Base-by-base conservation (phyloP, 2,329 filamentous ascomycete species). In the Cladophialophora immunda region DNA sequence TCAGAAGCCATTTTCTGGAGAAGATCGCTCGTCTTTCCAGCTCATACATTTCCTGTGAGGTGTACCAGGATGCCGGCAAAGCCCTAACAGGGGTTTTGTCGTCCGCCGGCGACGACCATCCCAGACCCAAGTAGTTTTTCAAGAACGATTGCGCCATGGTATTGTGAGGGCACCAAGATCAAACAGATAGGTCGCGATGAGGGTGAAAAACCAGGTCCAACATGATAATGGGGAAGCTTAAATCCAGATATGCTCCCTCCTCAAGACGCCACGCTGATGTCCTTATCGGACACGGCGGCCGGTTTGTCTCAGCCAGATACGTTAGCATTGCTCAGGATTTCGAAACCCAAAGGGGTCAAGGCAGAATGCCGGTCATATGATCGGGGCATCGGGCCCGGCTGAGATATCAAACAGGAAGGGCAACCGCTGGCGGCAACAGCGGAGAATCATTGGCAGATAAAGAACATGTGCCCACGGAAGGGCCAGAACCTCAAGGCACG, bases 51-150 rank as follows among this genome's bases (percentile, higher is more conserved):
- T 81, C 76, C 29, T 73, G 68, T 64, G 80, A 84, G 70, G 80
- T 79, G 65, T 84, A 85, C 83, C 83, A 85, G 0, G 82, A 84
- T n/a, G 83, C 82, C 29, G 83, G 83, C 34, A 85, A 75, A 30
- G 60, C 60, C 19, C 60, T 38, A 22, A 61, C 29, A 11, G 58
- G 52, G 22, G 47, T 34, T 9, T 54, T 61, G 45, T 61, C 52
- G 29, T 53, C 52, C 45, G 30, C 52, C n/a, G 58, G 17, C 29
- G 58, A 53, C 19, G 58, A 38, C 19, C 47, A 4, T n/a, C 58
- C 58, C 5, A 61, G 41, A 29, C 58, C 58, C 32, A 61, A 25
- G 47, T 61, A 61, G 45, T 50, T 50, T 27, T 50, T 50, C 22
- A 61, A 27, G 34, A 61, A 61, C 25, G 58, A 45, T 54, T 36